These are phyloP conservation scores for Draba incana DNA, from an alignment of 345 rosid genomes.

Conservation along the genomic window DNA sequence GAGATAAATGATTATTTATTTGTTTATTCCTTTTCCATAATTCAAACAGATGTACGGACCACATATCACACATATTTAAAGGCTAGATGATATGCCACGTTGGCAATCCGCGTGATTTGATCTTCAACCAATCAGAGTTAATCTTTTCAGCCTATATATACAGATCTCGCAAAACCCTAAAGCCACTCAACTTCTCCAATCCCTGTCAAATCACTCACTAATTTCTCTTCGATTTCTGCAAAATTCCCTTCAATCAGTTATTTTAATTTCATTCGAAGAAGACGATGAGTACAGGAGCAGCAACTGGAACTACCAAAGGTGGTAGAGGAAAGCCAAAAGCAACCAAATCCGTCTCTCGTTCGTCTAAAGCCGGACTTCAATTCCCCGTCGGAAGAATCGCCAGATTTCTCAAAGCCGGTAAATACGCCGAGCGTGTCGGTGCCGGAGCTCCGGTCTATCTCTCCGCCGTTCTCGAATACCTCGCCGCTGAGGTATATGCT, in stretches of 20 bases:
- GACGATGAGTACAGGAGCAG: slow-evolving; percentile 51
- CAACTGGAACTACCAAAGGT: slow-evolving; percentile 46
- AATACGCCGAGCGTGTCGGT: slow-evolving; percentile 79
- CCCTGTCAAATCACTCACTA: neutral
- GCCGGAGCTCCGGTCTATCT: slow-evolving; percentile 78
- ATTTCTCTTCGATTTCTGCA: neutral
- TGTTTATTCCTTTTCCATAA: neutral
- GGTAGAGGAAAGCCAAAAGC: slow-evolving; percentile 66
- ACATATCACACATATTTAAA: neutral
- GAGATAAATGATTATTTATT: too few relatives aligned
- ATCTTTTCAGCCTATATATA: slow-evolving; percentile 8
- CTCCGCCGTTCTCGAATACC: slow-evolving; percentile 80
- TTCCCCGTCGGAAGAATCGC: slow-evolving; percentile 83
- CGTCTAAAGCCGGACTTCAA: slow-evolving; percentile 71
- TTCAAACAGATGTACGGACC: slow-evolving; percentile 9
- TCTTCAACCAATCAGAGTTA: slow-evolving; percentile 37
- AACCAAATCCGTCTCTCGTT: slow-evolving; percentile 63
- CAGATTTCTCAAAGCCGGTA: slow-evolving; percentile 62
- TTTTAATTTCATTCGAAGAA: neutral
- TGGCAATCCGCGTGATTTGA: slow-evolving; percentile 42
- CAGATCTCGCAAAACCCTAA: neutral
- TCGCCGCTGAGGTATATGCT: slow-evolving; percentile 69
- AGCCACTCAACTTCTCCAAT: neutral
- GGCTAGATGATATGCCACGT: slow-evolving; percentile 32
- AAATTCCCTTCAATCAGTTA: neutral